Evolutionary conservation across 2,329 filamentous ascomycete species (phyloP).

Genomic region (Sclerotinia borealis): DNA sequence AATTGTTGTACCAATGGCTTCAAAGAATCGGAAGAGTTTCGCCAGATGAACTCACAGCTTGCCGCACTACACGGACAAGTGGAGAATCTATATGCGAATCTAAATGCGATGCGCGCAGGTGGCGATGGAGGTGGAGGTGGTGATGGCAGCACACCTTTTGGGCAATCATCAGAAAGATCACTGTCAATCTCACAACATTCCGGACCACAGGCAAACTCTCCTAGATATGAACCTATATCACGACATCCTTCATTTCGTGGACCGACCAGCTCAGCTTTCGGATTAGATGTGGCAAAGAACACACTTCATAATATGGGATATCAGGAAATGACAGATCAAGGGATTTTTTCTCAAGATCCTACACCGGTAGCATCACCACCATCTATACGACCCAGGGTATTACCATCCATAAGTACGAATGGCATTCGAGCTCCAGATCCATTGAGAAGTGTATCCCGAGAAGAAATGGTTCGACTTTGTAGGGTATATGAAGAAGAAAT

Average conservation of each 20-base stretch:
- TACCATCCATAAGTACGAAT: conserved; percentile 15
- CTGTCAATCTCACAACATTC: conserved; percentile 27
- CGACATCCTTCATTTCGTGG: conserved; percentile 64
- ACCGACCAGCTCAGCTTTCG: conserved; percentile 79
- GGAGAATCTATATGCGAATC: conserved; percentile 64
- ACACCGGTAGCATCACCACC: conserved; percentile 37
- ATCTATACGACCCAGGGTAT: conserved; percentile 16
- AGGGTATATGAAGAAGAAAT: conserved; percentile 83
- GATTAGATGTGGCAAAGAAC: conserved; percentile 77
- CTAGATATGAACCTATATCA: conserved; percentile 20
- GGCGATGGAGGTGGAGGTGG: conserved; percentile 15
- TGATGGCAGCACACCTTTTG: conserved; percentile 2
- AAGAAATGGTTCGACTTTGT: conserved; percentile 75
- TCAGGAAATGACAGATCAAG: conserved; percentile 60
- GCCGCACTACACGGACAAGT: conserved; percentile 76
- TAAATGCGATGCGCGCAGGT: conserved; percentile 44
- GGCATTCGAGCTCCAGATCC: conserved; percentile 60
- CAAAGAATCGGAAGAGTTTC: conserved; percentile 90
- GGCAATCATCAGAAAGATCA: conserved; percentile 23
- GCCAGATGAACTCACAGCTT: conserved; percentile 70
- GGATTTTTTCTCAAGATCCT: conserved; percentile 46
- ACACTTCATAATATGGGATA: conserved; percentile 90
- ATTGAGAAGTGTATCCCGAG: conserved; percentile 69
- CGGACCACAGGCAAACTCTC: conserved; percentile 19
- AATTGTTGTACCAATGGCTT: conserved; percentile 71